phyloP scores from a whole-genome alignment of 495 filamentous ascomycete species.

The Trichoderma parareesei region DNA sequence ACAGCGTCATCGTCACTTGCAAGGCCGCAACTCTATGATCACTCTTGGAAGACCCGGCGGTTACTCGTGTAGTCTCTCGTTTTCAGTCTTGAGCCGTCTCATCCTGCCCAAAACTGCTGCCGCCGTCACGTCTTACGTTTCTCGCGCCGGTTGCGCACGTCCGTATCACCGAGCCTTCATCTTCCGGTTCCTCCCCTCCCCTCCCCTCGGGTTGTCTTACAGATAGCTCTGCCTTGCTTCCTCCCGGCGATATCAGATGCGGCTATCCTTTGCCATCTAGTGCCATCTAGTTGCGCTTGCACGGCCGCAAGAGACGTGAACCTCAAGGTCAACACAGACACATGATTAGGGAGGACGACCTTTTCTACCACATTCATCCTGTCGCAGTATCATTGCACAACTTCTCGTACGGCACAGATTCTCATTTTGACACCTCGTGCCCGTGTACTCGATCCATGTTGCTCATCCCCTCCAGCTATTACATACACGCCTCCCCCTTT shows the following conservation, averaged over 20 bases:
- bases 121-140: neutral
- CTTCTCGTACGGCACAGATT: neutral
- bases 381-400: neutral
- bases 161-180: slow-evolving; percentile 2
- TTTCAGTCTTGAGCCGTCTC: neutral
- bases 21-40: neutral
- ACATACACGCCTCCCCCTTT: neutral
- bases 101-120: neutral
- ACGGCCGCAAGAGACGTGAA: neutral
- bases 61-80: neutral
- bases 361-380: neutral
- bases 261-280: neutral
- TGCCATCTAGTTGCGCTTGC: neutral
- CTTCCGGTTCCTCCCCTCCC: neutral
- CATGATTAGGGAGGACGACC: neutral
- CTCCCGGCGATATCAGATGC: neutral
- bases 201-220: neutral
- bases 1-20: neutral
- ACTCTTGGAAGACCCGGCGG: neutral
- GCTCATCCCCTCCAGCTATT: neutral
- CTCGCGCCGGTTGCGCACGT: neutral
- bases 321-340: neutral
- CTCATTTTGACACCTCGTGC: neutral
- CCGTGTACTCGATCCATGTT: neutral
- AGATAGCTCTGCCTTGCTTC: neutral